Evolutionary conservation across 805 yeast species (phyloP).

Genomic region (Nakazawaea wyomingensis): DNA sequence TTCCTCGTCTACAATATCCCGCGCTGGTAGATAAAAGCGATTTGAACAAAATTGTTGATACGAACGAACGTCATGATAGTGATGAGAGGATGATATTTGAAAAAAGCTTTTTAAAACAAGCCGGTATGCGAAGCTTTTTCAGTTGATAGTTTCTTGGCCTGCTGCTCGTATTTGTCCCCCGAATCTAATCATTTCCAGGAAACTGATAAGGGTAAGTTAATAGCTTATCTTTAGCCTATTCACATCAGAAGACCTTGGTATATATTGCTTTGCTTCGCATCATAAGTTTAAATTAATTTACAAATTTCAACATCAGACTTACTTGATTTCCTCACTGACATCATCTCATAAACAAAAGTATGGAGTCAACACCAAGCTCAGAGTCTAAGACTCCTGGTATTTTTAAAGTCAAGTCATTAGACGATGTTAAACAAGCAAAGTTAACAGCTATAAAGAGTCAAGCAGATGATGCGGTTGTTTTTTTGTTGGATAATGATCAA

Average conservation of each 20-base stretch:
- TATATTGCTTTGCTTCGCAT: background rate
- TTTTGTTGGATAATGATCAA: constrained; percentile 19
- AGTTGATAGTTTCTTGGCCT: background rate
- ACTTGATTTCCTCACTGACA: background rate
- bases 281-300: too few relatives aligned
- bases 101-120: background rate
- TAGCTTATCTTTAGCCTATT: too few relatives aligned
- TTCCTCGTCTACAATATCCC: constrained; percentile 1
- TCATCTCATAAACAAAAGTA: background rate
- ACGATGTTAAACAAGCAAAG: background rate
- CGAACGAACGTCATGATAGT: background rate
- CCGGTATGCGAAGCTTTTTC: background rate
- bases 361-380: background rate
- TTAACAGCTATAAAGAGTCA: constrained; percentile 7
- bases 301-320: too few relatives aligned
- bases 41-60: background rate
- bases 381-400: background rate
- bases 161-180: background rate
- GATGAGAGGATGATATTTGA: background rate
- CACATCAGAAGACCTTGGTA: too few relatives aligned
- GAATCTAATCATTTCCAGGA: background rate
- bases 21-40: background rate
- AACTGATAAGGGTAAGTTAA: constrained; percentile 1
- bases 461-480: constrained; percentile 25
- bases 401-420: background rate